Evolutionary conservation across 2,329 filamentous ascomycete genomes (phyloP), one percentile per base, ranked within the genome.

Genomic region (Helminthosporium solani): DNA sequence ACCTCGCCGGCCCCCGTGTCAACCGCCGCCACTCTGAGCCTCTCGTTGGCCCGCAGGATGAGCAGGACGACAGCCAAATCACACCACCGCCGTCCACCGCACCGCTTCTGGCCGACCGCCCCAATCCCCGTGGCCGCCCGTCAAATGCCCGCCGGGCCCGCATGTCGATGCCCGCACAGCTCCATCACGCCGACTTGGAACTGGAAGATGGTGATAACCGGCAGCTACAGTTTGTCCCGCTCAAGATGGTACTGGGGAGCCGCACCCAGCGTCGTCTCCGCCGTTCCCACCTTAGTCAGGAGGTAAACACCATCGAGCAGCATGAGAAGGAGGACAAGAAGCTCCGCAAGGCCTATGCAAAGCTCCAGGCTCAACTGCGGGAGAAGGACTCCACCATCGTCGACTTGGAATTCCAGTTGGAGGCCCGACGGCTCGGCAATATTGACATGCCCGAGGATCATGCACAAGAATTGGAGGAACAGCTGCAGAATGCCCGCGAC

Each of bases 251-350:
- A 14, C 52, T 70, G 4, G 65, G 66, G 23, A 47, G 52, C 34
- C 67, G 67, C 46, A 58, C 57, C 6, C 65, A 61, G 33, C 70
- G 69, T 34, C 69, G 71, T 31, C 67, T 73, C 15, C 68, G 68
- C 40, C 70, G 68, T 23, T 71, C 59, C 56, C 69, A 70, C 40
- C 61, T 71, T 6, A 71, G 70, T 54, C 69, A 74, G 47, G 68
- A 72, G 54, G 64, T 73, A 39, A 72, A 68, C 44, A 57, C 58
- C 23, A 64, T 71, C 40, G 66, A 71, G 19, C 61, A 68, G 38
- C 62, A 71, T 49, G 58, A 66, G 51, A 67, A 64, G 55, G 56
- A 68, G 40, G 66, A 70, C 46, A 62, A 58, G 49, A 70, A 65
- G 60, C 44, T 50, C 12, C 45, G 47, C 16, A 53, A 60, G 27